Percentiles rank a stretch among this genome's conserved stretches.
phyloP scores from a whole-genome alignment of 1,139 yeast species.

The Kazachstania sp. region DNA sequence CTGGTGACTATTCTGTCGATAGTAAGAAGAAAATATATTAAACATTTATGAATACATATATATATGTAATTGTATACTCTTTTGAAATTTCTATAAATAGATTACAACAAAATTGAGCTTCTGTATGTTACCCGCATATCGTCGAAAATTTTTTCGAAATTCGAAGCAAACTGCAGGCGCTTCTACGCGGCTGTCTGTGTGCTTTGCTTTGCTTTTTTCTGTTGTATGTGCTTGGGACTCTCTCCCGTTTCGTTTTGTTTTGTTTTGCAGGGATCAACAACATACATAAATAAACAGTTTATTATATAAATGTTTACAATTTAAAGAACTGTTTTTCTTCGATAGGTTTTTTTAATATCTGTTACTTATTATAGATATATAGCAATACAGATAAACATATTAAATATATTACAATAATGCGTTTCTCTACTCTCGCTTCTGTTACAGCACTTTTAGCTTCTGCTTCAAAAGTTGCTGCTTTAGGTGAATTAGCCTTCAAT shows the following conservation, averaged over 20 bases:
- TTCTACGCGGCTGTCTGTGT: not conserved
- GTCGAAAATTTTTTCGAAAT: not conserved
- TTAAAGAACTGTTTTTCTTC: too few relatives aligned
- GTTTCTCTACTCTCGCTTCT: constrained; percentile 28
- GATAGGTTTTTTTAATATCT: not conserved
- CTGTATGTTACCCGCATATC: not conserved
- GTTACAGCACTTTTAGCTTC: constrained; percentile 18
- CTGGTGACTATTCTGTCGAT: constrained; percentile 88
- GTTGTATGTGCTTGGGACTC: too few relatives aligned
- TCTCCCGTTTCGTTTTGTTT: too few relatives aligned
- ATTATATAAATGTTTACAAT: too few relatives aligned
- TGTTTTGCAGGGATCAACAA: too few relatives aligned
- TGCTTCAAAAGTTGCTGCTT: constrained; percentile 28
- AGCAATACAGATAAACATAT: not conserved
- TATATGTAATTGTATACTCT: not conserved
- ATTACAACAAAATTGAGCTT: not conserved
- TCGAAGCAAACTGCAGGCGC: not conserved
- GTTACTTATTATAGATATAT: not conserved
- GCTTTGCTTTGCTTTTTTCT: too few relatives aligned
- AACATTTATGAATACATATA: not conserved
- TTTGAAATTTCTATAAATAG: not conserved
- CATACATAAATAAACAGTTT: too few relatives aligned
- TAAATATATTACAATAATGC: constrained; percentile 19
- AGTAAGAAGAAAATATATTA: constrained; percentile 73
- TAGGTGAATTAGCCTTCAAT: constrained; percentile 54